phyloP scores from a whole-genome alignment of 148 eudicot species.

The Oxyria digyna region DNA sequence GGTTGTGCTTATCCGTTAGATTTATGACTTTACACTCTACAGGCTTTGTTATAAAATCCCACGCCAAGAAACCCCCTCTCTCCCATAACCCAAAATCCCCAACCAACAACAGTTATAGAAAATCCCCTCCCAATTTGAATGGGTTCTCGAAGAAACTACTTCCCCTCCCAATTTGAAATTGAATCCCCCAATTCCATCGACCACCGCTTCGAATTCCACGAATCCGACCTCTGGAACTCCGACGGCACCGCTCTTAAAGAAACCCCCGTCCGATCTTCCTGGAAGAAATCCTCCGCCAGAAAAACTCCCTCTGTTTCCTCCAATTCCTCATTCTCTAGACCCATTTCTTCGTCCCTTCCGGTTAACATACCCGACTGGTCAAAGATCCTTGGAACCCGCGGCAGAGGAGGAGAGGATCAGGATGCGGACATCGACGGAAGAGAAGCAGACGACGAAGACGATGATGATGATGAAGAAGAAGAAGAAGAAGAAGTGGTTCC shows the following conservation, averaged over 20 bases:
- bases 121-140: constrained; percentile 8
- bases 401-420: background rate
- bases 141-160: constrained; percentile 25
- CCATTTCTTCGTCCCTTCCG: constrained; percentile 22
- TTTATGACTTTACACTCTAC: constrained; percentile 17
- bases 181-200: background rate
- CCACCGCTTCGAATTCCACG: constrained; percentile 34
- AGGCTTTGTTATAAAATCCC: background rate
- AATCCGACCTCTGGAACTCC: constrained; percentile 30
- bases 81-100: background rate
- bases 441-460: no score
- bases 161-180: background rate
- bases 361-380: constrained; percentile 16
- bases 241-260: background rate
- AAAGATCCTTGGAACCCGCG: background rate
- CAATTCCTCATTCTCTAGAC: background rate
- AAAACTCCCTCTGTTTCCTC: background rate
- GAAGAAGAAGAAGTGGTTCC: constrained; percentile 16
- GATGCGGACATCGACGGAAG: constrained; percentile 2
- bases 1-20: constrained; percentile 1
- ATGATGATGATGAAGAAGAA: constrained; percentile 1
- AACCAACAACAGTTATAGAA: background rate
- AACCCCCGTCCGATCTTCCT: background rate
- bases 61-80: constrained; percentile 7
- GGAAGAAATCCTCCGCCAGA: background rate